phyloP scores from a whole-genome alignment of 768 basidiomycete species.

The Pleurotus giganteus region DNA sequence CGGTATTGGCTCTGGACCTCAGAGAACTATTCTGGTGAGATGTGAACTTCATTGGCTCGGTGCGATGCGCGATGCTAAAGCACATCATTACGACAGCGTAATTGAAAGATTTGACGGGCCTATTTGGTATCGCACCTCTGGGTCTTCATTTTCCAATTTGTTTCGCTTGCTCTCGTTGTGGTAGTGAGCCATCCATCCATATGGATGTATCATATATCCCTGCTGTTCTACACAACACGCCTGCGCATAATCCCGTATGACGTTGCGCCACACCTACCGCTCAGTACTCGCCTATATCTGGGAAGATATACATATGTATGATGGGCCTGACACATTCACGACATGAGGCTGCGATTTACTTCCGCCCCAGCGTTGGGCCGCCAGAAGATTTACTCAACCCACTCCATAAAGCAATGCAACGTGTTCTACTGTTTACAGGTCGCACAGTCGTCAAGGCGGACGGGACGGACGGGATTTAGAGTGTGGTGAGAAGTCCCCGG shows the following conservation, averaged over 20 bases:
- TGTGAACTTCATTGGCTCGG: not conserved
- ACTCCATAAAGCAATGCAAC: not conserved
- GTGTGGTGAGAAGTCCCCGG: not conserved
- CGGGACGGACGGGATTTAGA: not conserved
- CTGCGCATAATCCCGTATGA: not conserved
- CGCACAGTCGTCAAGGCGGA: not conserved
- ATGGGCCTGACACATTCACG: no score
- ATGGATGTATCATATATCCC: no score
- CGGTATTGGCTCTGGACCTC: conserved; percentile 26
- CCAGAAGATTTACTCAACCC: not conserved
- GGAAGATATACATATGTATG: no score
- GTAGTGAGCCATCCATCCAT: no score
- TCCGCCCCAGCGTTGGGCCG: not conserved
- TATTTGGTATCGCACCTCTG: no score
- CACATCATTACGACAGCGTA: not conserved
- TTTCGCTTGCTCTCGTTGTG: no score
- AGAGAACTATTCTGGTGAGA: not conserved
- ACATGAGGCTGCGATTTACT: not conserved
- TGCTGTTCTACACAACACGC: not conserved
- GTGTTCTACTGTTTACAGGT: not conserved
- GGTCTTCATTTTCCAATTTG: no score
- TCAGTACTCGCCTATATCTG: no score
- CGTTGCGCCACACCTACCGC: not conserved
- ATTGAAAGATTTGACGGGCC: no score
- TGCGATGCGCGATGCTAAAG: not conserved